Base-by-base conservation (phyloP, 768 basidiomycete species). In the Hygrophoropsis aurantiaca region DNA sequence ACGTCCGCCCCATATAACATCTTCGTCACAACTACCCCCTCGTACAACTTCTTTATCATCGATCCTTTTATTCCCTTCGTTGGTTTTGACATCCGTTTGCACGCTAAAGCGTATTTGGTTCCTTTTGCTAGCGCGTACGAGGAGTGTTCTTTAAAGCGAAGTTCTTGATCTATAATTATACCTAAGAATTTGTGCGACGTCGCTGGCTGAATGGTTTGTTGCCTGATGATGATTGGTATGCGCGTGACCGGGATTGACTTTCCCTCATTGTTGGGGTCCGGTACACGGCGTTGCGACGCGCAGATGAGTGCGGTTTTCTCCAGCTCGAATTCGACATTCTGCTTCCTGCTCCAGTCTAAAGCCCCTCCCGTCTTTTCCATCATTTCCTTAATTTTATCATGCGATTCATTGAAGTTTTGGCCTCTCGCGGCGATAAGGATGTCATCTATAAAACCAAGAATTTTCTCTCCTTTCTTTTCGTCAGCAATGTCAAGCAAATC, bases 21-120 rank as follows among this genome's bases (percentile, higher is more conserved):
- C 26, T 40, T 47, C 1, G 53, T 49, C 16, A 66, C 42, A 0
- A 53, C 58, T 1, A 59, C 50, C 2, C 56, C 43, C 1, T 60
- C 37, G 44, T 67, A 73, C 16, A 67, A 45, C 15, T 49, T 41
- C 13, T 59, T 35, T 10, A 61, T 46, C 21, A 54, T 33, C 1
- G 30, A 27, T 11, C 47, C 18, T 1, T 47, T 6, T 1, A 64
- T 49, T 0, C 69, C 68, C 3, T 42, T 50, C 4, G 53, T 42
- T 1, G 45, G 42, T n/a, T 15, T 24, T 9, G 30, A 26, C 11
- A 42, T 24, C 2, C 40, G n/a, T 8, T 19, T 19, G n/a, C 41
- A 30, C 9, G 41, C 41, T 1, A 42, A 24, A 0, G n/a, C n/a
- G n/a, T n/a, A n/a, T n/a, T n/a, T n/a, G n/a, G n/a, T n/a, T n/a